Percentiles rank a stretch among this genome's conserved stretches.
phyloP scores from a whole-genome alignment of 768 basidiomycete species.

The Ramaria sp. region DNA sequence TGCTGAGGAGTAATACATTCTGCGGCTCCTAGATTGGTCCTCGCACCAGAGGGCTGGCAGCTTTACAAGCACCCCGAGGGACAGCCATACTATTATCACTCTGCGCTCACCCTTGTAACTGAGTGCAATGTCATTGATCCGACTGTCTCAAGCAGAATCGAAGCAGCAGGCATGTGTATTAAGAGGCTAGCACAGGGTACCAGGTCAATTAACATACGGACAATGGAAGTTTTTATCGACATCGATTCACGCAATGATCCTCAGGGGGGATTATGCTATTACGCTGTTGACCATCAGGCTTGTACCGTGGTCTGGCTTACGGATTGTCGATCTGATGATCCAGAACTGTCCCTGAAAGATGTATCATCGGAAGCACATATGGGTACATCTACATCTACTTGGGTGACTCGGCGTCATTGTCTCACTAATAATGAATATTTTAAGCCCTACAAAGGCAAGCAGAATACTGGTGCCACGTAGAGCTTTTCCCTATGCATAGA shows the following conservation, averaged over 20 bases:
- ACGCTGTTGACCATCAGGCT: background rate
- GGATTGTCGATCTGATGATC: background rate
- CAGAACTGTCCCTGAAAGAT: background rate
- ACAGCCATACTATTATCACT: background rate
- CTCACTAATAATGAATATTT: background rate
- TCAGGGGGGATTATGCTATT: background rate
- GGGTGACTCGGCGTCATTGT: background rate
- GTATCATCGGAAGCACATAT: background rate
- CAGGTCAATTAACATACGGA: background rate
- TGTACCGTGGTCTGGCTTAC: background rate
- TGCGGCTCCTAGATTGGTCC: background rate
- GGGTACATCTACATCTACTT: background rate
- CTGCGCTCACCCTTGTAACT: background rate
- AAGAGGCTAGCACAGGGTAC: background rate
- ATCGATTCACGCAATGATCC: background rate
- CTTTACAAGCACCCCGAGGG: background rate
- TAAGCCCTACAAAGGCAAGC: background rate
- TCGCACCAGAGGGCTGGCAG: background rate
- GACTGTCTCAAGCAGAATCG: background rate
- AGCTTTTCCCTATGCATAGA: conserved; percentile 49
- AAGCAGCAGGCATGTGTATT: background rate
- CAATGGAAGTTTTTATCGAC: background rate
- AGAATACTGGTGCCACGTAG: conserved; percentile 52
- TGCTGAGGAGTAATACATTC: background rate
- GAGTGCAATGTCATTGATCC: background rate